Percentiles rank a stretch among this genome's conserved stretches.
Evolutionary conservation across 2,329 filamentous ascomycete species (phyloP).

Genomic region (Daldinia sp.): DNA sequence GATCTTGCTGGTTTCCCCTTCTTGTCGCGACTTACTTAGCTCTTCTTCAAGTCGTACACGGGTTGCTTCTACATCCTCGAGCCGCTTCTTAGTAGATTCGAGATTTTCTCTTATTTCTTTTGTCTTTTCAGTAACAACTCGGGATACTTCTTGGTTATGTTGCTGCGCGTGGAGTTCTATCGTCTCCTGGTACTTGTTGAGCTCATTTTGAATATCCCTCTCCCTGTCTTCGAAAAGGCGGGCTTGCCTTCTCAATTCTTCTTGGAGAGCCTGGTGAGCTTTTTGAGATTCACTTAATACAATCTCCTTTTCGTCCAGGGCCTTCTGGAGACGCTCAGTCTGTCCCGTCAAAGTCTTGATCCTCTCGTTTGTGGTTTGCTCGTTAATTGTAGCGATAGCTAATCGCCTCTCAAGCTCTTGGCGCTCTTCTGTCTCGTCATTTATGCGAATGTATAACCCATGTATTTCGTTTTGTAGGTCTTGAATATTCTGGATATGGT

Average conservation of each 20-base stretch:
- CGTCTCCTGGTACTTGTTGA: slow-evolving; percentile 20
- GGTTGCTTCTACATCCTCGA: slow-evolving; percentile 39
- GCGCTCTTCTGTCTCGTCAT: slow-evolving; percentile 19
- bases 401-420: slow-evolving; percentile 26
- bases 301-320: slow-evolving; percentile 31
- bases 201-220: slow-evolving; percentile 27
- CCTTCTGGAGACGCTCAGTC: slow-evolving; percentile 19
- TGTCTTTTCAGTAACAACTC: slow-evolving; percentile 48
- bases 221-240: slow-evolving; percentile 27
- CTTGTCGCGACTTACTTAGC: slow-evolving; percentile 41
- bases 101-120: slow-evolving; percentile 41
- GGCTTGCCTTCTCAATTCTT: slow-evolving; percentile 28
- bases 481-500: slow-evolving; percentile 22
- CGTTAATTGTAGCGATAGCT: slow-evolving; percentile 7
- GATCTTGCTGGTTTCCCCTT: slow-evolving; percentile 23
- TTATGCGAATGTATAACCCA: slow-evolving; percentile 4
- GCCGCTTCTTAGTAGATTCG: slow-evolving; percentile 39
- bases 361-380: slow-evolving; percentile 14
- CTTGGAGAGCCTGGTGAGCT: slow-evolving; percentile 17
- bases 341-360: slow-evolving; percentile 21
- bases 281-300: slow-evolving; percentile 21
- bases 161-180: slow-evolving; percentile 25
- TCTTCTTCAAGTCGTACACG: slow-evolving; percentile 40
- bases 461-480: slow-evolving; percentile 33
- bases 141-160: slow-evolving; percentile 40